These are phyloP conservation scores for Graphilbum ipis-grandicollis DNA, from an alignment of 2,329 filamentous ascomycete species.

Conservation along the genomic window DNA sequence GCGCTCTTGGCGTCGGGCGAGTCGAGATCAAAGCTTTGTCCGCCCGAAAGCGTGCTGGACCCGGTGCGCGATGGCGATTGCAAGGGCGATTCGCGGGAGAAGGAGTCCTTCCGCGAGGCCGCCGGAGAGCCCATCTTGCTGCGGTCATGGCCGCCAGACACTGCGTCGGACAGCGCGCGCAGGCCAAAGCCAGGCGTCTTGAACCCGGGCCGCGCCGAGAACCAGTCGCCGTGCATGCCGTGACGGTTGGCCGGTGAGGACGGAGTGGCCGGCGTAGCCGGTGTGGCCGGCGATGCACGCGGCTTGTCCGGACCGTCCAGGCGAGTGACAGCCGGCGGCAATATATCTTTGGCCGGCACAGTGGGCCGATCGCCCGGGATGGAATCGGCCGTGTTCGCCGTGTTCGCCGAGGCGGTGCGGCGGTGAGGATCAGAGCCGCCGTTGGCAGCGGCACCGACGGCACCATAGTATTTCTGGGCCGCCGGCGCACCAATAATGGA, in stretches of 20 bases:
- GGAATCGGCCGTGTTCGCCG: slow-evolving; percentile 27
- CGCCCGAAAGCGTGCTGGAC: slow-evolving; percentile 50
- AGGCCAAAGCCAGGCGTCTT: slow-evolving; percentile 47
- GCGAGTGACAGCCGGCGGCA: slow-evolving; percentile 41
- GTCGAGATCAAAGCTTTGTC: slow-evolving; percentile 61
- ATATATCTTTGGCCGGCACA: slow-evolving; percentile 33
- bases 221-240: slow-evolving; percentile 36
- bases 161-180: slow-evolving; percentile 69
- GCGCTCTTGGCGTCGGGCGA: slow-evolving; percentile 49
- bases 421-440: slow-evolving; percentile 28
- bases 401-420: slow-evolving; percentile 42
- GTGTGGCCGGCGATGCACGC: slow-evolving; percentile 19
- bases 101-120: slow-evolving; percentile 30
- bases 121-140: slow-evolving; percentile 31
- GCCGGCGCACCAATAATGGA: slow-evolving; percentile 37
- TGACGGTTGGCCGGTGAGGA: slow-evolving; percentile 17
- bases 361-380: slow-evolving; percentile 23
- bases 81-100: slow-evolving; percentile 32
- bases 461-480: slow-evolving; percentile 57
- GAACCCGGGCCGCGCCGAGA: slow-evolving; percentile 30
- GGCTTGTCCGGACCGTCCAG: slow-evolving; percentile 27
- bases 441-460: slow-evolving; percentile 5
- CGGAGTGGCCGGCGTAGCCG: slow-evolving; percentile 23
- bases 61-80: slow-evolving; percentile 59
- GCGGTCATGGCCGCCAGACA: slow-evolving; percentile 31